Conservation (phyloP, 352 stramenopile species). For the Globisporangium cylindrosporum region DNA sequence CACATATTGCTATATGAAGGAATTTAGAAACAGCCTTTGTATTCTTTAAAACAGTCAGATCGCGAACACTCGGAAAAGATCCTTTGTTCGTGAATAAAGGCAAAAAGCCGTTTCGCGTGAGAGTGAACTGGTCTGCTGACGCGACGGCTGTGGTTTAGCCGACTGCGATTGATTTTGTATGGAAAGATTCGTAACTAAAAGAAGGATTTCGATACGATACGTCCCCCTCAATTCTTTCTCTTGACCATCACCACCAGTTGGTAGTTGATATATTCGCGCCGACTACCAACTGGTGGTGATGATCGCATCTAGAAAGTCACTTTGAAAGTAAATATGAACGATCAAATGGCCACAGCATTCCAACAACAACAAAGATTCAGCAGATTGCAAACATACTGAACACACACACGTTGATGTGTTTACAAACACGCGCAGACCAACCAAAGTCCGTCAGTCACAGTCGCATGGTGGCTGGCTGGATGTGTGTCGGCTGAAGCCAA, state of each 20-base stretch:
- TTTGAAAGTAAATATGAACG: neutral
- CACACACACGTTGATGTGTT: neutral
- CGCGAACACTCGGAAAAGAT: neutral
- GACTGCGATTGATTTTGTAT: neutral
- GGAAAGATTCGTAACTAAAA: no score
- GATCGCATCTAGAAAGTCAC: no score
- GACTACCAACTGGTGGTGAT: no score
- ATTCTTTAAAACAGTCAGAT: neutral
- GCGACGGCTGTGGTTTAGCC: neutral
- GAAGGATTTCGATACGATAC: no score
- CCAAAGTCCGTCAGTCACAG: neutral
- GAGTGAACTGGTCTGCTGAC: conserved; percentile 8
- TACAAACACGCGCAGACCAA: neutral
- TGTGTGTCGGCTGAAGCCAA: no score
- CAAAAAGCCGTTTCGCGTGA: neutral
- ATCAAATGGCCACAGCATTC: neutral
- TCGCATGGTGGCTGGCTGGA: neutral
- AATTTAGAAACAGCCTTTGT: neutral
- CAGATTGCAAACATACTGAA: no score
- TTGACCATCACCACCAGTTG: neutral
- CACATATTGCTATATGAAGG: neutral
- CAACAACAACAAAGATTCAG: no score
- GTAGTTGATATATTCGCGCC: neutral
- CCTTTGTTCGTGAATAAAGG: no score
- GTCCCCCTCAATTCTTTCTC: neutral